Base-by-base conservation (phyloP, 2,329 filamentous ascomycete species). In the Endocalyx cinctus region DNA sequence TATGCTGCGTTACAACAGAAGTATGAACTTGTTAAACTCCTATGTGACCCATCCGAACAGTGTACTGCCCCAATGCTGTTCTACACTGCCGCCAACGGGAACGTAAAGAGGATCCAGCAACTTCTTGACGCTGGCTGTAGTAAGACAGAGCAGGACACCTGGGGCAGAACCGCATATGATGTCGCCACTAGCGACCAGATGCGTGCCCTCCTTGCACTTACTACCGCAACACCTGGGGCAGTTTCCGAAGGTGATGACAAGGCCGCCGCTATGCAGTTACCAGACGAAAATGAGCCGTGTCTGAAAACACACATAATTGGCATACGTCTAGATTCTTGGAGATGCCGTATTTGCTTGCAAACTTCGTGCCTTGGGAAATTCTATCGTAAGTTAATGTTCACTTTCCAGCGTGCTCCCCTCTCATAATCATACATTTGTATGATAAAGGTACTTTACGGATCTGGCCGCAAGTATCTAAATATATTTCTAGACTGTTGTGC, bases 401-500 rank as follows among this genome's bases (percentile, higher is more conserved):
- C 12, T 23, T 22, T 23, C n/a, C 29, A 16, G 25, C 6, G 17
- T 13, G 6, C 11, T 23, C 12, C 16, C 10, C 17, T 4, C 14
- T 5, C n/a, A n/a, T n/a, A n/a, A n/a, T n/a, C n/a, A n/a, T 17
- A 31, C 12, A 13, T 5, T 10, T 23, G 16, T 31, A 5, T 23
- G 17, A 7, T 5, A 6, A 19, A 6, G 16, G 17, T 22, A 18
- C 29, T 31, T 12, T 22, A 17, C n/a, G 8, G 8, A 5, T 6
- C 5, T 31, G n/a, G n/a, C n/a, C n/a, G n/a, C n/a, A n/a, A n/a
- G n/a, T n/a, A n/a, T n/a, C n/a, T n/a, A n/a, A n/a, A n/a, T n/a
- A n/a, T n/a, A n/a, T n/a, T 14, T 22, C 13, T 17, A 31, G 29
- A 31, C 29, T 31, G 29, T 15, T 31, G 29, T 31, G 10, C 17